A percentile compares a stretch with the other conserved stretches of the same genome.
Evolutionary conservation across 2,329 filamentous ascomycete genomes (phyloP).

Genomic region (Clonostachys byssicola): DNA sequence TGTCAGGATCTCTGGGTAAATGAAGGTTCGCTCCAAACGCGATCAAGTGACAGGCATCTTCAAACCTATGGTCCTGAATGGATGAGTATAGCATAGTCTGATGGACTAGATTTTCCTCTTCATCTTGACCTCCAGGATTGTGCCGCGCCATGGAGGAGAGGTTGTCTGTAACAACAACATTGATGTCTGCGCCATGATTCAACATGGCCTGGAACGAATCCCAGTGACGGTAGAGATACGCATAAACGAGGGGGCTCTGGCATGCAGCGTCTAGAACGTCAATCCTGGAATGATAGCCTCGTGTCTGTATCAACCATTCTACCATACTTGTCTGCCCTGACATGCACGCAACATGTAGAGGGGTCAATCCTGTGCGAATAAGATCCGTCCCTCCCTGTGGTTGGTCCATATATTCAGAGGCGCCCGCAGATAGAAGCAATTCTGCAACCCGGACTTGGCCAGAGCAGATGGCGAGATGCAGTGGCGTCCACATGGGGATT

Average conservation of each 20-base stretch:
- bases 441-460: neutral
- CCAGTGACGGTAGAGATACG: neutral
- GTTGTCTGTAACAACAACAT: neutral
- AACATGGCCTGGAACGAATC: neutral
- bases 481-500: neutral
- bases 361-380: neutral
- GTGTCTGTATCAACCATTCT: neutral
- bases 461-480: neutral
- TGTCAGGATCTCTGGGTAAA: no score
- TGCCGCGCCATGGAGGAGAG: no score
- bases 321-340: neutral
- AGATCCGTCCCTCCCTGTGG: neutral
- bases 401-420: neutral
- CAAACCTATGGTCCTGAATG: neutral
- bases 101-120: neutral
- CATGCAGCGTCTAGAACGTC: neutral
- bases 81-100: neutral
- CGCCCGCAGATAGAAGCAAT: neutral
- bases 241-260: neutral
- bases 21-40: no score
- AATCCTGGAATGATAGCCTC: neutral
- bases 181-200: neutral
- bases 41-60: no score
- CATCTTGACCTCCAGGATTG: neutral
- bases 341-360: neutral